Base-by-base conservation (phyloP, 2,329 filamentous ascomycete species). In the Chalaropsis ovoidea region DNA sequence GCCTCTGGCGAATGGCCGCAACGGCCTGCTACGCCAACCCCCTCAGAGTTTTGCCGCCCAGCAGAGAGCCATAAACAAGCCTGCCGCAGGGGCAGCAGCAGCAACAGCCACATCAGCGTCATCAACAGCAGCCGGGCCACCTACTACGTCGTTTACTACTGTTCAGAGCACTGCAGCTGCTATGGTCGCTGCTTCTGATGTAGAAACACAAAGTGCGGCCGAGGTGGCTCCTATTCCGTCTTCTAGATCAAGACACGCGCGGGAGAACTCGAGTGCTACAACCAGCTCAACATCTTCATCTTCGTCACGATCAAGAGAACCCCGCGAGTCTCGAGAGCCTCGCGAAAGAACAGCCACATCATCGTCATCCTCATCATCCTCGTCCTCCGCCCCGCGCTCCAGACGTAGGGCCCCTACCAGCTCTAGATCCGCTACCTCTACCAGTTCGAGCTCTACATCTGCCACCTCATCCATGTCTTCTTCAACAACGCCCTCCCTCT, bases 31-130 rank as follows among this genome's bases (percentile, higher is more conserved):
- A 24, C 77, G 79, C 43, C 80, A 78, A 43, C 82, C 79, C 1
- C 82, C 82, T 10, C 84, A 86, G 71, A 87, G 84, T 71, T 87
- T 86, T 72, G 84, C 84, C 13, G 84, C 84, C 2, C 84, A 87
- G 69, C 84, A 87, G 69, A 76, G 84, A 69, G 81, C 82, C 27
- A 83, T 84, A 68, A 77, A 77, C 69, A 78, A 65, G 63, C 66
- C 66, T 22, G 35, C 45, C 35, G 62, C 78, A 66, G 79, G 81
- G 6, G 67, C 72, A 4, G 68, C 71, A 8, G 65, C 69, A 22
- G 56, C 71, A 17, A 62, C 69, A n/a, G 56, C 70, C 17, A 47
- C 43, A 39, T 79, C 81, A 5, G 67, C 72, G 3, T 68, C 71
- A 10, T 63, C 69, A 22, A 56, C 71, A 17, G 61, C 69, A n/a